A percentile compares a stretch with the other conserved stretches of the same genome.
Evolutionary conservation across 2,329 filamentous ascomycete species (phyloP).

Genomic region (Fusarium proliferatum): DNA sequence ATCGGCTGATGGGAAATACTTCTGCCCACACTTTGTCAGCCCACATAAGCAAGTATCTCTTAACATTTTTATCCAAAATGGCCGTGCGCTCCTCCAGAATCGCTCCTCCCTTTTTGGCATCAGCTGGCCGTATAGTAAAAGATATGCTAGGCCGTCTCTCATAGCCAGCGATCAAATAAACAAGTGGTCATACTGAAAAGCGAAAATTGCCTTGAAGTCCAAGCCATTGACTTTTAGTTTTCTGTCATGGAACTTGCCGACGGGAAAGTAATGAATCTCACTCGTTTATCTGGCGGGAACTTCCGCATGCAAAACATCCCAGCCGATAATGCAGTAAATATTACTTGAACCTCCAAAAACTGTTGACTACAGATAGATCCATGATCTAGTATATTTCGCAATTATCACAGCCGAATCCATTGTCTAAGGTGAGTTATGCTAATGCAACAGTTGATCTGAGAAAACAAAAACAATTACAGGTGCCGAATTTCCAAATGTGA

Average conservation of each 20-base stretch:
- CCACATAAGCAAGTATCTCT: accelerated
- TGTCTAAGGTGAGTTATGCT: accelerated
- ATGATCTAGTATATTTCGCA: accelerated
- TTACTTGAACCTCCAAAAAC: background rate
- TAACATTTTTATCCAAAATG: background rate
- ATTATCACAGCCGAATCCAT: accelerated
- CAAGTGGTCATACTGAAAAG: background rate
- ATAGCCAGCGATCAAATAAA: accelerated
- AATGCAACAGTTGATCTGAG: accelerated
- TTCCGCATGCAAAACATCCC: background rate
- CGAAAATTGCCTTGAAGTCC: accelerated
- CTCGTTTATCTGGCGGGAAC: background rate
- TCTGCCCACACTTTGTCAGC: accelerated
- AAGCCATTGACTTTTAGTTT: background rate
- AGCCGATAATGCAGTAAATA: background rate
- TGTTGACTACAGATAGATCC: accelerated
- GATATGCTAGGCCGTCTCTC: accelerated
- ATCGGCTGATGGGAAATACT: accelerated
- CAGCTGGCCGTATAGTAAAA: no score
- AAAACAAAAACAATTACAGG: no score
- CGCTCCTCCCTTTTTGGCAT: background rate
- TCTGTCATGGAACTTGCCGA: background rate
- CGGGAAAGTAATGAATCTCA: background rate
- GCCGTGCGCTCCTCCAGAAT: no score
- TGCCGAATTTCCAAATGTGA: background rate